These are phyloP conservation scores for Cardamine resedifolia DNA, from an alignment of 345 rosid species.

Conservation along the genomic window DNA sequence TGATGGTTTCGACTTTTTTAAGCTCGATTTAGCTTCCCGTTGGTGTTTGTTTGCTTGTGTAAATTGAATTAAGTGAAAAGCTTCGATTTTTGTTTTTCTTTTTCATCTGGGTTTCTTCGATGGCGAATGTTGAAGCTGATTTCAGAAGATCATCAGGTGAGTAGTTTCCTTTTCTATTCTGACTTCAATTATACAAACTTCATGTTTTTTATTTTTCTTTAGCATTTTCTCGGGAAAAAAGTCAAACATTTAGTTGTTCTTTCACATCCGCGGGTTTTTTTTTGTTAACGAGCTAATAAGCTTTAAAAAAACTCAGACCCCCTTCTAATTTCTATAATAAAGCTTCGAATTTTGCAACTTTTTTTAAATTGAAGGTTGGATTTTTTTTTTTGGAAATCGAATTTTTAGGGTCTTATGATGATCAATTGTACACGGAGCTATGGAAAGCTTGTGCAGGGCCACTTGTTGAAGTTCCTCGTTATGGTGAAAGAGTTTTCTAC, in stretches of 20 bases:
- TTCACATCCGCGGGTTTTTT: constrained; percentile 18
- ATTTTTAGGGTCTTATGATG: constrained; percentile 35
- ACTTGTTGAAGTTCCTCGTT: constrained; percentile 64
- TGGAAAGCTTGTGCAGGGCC: constrained; percentile 89
- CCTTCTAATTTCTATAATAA: neutral
- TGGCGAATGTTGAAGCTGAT: constrained; percentile 53
- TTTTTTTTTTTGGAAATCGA: neutral
- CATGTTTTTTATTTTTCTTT: neutral
- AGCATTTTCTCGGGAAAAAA: constrained; percentile 3
- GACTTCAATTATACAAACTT: neutral
- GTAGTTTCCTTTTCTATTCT: constrained; percentile 10
- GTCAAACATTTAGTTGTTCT: constrained; percentile 20
- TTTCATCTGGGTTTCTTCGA: constrained; percentile 26
- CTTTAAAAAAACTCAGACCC: neutral
- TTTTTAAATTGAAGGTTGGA: neutral
- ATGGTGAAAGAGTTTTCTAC: constrained; percentile 63
- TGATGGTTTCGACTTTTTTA: neutral
- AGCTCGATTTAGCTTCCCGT: constrained; percentile 3
- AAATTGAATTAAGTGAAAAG: neutral
- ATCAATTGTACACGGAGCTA: constrained; percentile 56
- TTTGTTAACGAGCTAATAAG: constrained; percentile 4
- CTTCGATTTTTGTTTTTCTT: neutral
- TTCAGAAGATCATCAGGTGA: constrained; percentile 44
- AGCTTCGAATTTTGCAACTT: constrained; percentile 4
- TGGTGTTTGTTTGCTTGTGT: neutral